Evolutionary conservation across 345 rosid species (phyloP), one percentile per base, ranked within the genome.

Genomic region (Turritis glabra): DNA sequence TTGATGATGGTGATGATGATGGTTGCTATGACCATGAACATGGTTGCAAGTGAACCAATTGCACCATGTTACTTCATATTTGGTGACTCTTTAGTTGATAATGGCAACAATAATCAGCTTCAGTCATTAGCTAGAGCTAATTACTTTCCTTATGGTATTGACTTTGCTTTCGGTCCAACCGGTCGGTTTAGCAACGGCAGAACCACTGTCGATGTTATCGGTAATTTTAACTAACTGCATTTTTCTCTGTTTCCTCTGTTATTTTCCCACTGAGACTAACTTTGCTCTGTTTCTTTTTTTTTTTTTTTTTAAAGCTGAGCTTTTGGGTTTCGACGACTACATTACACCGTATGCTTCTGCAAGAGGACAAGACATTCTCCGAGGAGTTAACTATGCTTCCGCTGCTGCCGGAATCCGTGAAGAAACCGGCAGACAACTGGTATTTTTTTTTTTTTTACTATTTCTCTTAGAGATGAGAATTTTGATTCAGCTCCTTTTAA

Each of bases 11-110:
- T 75, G 81, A 5, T 71, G 35, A 22, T 75, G 12, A 52, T 75
- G 29, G 63, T 77, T 59, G 57, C 56, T 54, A 33, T 66, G 75
- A 58, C 78, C 69, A 64, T 67, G 37, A 26, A 64, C 7, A 58
- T 66, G 15, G 82, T 50, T 29, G 40, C 17, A 26, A 87, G 82
- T 21, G 85, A 69, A 15, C 91, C 90, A 3, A 85, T 86, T 44
- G 97, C 77, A 19, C 97, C 98, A 40, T 89, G 97, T 67, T 89
- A 82, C 84, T 93, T 90, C 74, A 80, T 90, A 68, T 92, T 92
- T 60, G 98, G 98, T 61, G 98, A 92, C 63, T 92, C 98, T 12
- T 79, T 93, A 82, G 95, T 89, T 30, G 98, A 93, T 52, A 89
- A 88, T 70, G 98, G 98, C 37, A 93, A 93, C 57, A 93, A 93